phyloP scores from a whole-genome alignment of 805 yeast genomes.

The Candida peoriensis region DNA sequence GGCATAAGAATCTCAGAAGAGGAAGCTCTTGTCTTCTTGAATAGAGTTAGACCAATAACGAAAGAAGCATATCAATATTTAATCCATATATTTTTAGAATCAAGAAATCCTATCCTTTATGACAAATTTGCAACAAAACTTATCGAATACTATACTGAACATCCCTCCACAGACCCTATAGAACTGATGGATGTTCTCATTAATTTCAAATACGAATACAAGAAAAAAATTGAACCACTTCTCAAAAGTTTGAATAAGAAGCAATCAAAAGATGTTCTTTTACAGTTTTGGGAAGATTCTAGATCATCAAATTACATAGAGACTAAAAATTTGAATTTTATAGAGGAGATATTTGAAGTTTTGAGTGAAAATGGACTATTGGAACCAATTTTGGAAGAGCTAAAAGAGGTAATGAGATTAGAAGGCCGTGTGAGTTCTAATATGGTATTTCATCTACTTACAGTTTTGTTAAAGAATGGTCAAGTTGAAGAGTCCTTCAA shows the following conservation, averaged over 20 bases:
- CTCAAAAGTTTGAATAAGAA: conserved; percentile 12
- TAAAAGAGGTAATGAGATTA: conserved; percentile 9
- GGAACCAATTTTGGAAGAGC: conserved; percentile 7
- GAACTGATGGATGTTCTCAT: conserved; percentile 18
- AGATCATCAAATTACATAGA: conserved; percentile 10
- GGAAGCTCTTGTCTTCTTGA: conserved; percentile 26
- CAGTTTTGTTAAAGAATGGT: conserved; percentile 20
- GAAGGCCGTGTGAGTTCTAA: conserved; percentile 16
- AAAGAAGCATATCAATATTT: conserved; percentile 24
- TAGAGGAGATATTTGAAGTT: conserved; percentile 16
- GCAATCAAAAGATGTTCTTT: conserved; percentile 12
- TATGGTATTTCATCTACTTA: conserved; percentile 23
- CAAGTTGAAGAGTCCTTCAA: conserved; percentile 27
- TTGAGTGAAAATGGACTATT: conserved; percentile 15
- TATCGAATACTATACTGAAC: conserved; percentile 21
- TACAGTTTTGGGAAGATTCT: conserved; percentile 15
- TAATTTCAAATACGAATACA: conserved; percentile 22
- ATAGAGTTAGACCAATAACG: conserved; percentile 23
- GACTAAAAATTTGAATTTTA: conserved; percentile 16
- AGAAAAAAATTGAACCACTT: conserved; percentile 20
- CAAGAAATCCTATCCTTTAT: too few species aligned
- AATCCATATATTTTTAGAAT: too few species aligned
- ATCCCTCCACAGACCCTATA: conserved; percentile 13
- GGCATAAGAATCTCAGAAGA: conserved; percentile 23
- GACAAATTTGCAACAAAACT: too few species aligned